Percentiles rank a stretch among this genome's conserved stretches.
phyloP scores from a whole-genome alignment of 2,329 filamentous ascomycete genomes.

The Ophiostoma pallidulum region DNA sequence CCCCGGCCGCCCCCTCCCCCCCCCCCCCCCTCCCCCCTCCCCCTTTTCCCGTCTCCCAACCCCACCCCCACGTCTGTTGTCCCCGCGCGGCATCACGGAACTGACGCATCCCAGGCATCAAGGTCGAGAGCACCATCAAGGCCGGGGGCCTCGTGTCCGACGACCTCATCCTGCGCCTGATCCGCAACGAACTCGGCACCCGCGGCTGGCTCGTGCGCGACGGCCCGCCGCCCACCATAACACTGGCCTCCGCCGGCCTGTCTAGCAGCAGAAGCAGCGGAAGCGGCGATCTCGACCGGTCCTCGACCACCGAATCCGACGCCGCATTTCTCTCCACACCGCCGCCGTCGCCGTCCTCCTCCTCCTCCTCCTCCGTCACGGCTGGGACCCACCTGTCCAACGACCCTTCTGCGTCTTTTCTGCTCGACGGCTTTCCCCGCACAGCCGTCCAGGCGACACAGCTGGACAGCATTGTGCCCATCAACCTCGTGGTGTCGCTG shows the following conservation, averaged over 20 bases:
- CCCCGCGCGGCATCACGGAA: too few species aligned
- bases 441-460: slow-evolving; percentile 70
- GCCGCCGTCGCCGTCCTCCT: slow-evolving; percentile 34
- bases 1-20: slow-evolving; percentile 5
- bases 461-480: slow-evolving; percentile 75
- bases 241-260: slow-evolving; percentile 34
- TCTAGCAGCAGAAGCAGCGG: slow-evolving; percentile 19
- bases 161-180: slow-evolving; percentile 81
- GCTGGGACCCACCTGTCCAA: slow-evolving; percentile 40
- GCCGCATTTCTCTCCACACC: too few species aligned
- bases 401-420: slow-evolving; percentile 73
- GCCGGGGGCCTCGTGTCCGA: slow-evolving; percentile 85
- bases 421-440: slow-evolving; percentile 92
- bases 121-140: slow-evolving; percentile 83
- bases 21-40: background rate
- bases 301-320: slow-evolving; percentile 11
- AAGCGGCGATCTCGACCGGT: slow-evolving; percentile 23
- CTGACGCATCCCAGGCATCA: slow-evolving; percentile 53
- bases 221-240: slow-evolving; percentile 37
- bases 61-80: too few species aligned
- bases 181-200: slow-evolving; percentile 76
- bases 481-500: slow-evolving; percentile 86
- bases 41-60: background rate
- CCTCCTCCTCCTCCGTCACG: background rate
- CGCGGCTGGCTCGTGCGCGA: slow-evolving; percentile 68